Evolutionary conservation across 2,329 filamentous ascomycete species (phyloP), one percentile per base, ranked within the genome.

Genomic region (Fusarium chuoi): DNA sequence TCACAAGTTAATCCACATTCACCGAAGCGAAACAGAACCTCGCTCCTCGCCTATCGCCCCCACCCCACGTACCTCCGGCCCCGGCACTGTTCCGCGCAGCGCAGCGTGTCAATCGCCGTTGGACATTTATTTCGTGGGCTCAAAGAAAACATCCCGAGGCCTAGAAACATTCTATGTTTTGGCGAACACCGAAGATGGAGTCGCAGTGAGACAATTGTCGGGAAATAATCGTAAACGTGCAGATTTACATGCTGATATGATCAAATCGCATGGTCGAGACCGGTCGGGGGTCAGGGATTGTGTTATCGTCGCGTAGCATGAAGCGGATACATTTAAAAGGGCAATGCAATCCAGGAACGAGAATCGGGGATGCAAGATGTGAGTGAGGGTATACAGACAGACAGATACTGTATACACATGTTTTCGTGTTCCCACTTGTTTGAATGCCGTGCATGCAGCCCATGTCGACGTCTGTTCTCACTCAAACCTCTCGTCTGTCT

Each of bases 11-110:
- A 66, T 56, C 52, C 65, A 42, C 38, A 38, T 56, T 70, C 70
- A 66, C 61, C 70, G 52, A 62, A 73, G 57, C 70, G 52, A 71
- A n/a, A 51, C 48, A n/a, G 10, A 36, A 24, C 3, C 49, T 52
- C 51, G 60, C 70, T 39, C 30, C 57, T 73, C 71, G 71, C 62
- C 71, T 74, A 73, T 73, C 71, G 71, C 33, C 30, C 30, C 30
- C 48, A n/a, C 48, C 30, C 28, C 45, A 35, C 45, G 45, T 28
- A 33, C 44, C 17, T 24, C 41, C 18, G 24, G 44, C 51, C 60
- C 54, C 57, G 70, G 61, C 35, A 46, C 28, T 20, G 38, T 73
- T 70, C 69, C 64, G 70, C 69, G 44, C 6, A 41, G 39, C 42
- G 55, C 33, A 33, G 33, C 33, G 65, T 48, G 33, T 45, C 28